A percentile compares a stretch with the other conserved stretches of the same genome.
Evolutionary conservation across 1,284 basidiomycete genomes (phyloP).

Genomic region (Macrocybe sp.): DNA sequence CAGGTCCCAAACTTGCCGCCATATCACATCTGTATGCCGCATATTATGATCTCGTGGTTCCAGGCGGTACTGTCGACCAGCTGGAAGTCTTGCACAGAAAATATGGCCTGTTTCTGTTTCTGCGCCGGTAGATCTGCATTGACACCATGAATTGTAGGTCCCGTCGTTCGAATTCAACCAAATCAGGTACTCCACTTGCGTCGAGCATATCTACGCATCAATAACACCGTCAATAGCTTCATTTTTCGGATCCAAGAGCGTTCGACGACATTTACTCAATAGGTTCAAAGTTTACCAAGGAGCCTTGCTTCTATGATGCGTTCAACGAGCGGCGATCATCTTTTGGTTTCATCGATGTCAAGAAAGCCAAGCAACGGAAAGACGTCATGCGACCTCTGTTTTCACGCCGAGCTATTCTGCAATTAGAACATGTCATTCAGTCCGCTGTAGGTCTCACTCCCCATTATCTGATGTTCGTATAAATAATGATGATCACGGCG

Average conservation of each 20-base stretch:
- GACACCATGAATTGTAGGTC: slow-evolving; percentile 15
- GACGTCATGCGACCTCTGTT: slow-evolving; percentile 26
- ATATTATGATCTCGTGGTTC: slow-evolving; percentile 29
- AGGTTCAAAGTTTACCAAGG: slow-evolving; percentile 23
- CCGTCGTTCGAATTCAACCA: slow-evolving; percentile 26
- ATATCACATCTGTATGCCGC: slow-evolving; percentile 23
- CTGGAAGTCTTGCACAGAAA: slow-evolving; percentile 22
- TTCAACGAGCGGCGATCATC: slow-evolving; percentile 20
- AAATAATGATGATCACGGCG: slow-evolving; percentile 7
- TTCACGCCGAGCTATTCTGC: slow-evolving; percentile 24
- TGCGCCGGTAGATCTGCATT: too few species aligned
- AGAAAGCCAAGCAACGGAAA: slow-evolving; percentile 20
- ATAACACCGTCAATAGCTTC: slow-evolving; percentile 18
- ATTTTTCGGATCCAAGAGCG: slow-evolving; percentile 24
- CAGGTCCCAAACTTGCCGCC: slow-evolving; percentile 26
- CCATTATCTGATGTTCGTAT: background rate
- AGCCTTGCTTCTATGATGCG: slow-evolving; percentile 19
- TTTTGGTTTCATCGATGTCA: slow-evolving; percentile 19
- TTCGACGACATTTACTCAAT: slow-evolving; percentile 25
- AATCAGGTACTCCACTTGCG: slow-evolving; percentile 17
- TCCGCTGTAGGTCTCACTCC: slow-evolving; percentile 16
- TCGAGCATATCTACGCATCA: background rate
- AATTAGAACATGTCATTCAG: slow-evolving; percentile 23
- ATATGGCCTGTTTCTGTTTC: slow-evolving; percentile 20
- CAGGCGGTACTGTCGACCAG: slow-evolving; percentile 17